Evolutionary conservation across 306 rosid species (phyloP).

Genomic region (Trichosanthes truncata): DNA sequence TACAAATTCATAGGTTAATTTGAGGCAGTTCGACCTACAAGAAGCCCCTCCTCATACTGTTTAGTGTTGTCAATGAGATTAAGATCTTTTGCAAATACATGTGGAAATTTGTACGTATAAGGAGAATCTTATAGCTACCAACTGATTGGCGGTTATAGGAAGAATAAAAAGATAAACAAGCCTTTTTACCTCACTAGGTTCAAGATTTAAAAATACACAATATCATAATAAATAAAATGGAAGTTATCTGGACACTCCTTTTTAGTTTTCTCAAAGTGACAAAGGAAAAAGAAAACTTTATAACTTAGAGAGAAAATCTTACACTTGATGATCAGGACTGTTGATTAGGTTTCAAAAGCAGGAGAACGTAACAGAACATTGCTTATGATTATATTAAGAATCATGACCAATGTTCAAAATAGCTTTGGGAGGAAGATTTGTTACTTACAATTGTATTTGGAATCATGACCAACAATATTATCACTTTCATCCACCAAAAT

Average conservation of each 20-base stretch:
- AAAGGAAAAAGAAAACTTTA: neutral
- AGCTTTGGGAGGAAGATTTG: neutral
- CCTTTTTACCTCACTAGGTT: neutral
- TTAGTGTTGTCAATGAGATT: neutral
- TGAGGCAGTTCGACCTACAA: neutral
- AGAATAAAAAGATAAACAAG: neutral
- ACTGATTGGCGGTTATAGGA: neutral
- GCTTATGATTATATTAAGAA: slow-evolving; percentile 79
- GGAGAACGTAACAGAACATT: neutral
- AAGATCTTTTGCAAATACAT: neutral
- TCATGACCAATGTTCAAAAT: slow-evolving; percentile 53
- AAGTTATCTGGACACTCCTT: neutral
- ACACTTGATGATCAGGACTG: neutral
- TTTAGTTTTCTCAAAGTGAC: neutral
- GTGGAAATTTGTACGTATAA: neutral
- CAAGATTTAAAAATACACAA: neutral
- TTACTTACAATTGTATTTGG: slow-evolving; percentile 86
- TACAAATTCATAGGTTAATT: neutral
- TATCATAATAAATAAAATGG: neutral
- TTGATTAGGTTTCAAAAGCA: neutral
- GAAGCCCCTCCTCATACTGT: neutral
- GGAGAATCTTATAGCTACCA: neutral
- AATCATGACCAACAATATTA: slow-evolving; percentile 78
- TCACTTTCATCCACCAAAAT: slow-evolving; percentile 94
- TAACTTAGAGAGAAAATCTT: neutral